Conservation (phyloP, 2,329 filamentous ascomycete species). For the Fusarium penzigii region DNA sequence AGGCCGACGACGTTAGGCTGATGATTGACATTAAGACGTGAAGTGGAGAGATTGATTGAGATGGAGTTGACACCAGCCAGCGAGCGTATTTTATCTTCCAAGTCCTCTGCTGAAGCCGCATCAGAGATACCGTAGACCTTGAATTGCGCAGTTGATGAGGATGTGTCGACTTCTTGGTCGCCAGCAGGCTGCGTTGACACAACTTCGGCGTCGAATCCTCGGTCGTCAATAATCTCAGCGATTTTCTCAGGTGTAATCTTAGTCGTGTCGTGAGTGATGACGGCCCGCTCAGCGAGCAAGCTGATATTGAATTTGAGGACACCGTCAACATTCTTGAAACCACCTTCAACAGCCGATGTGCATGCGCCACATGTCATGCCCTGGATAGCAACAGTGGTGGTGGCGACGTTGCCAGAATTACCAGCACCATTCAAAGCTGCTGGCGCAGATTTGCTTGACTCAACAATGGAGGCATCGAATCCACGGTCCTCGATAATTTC, state of each 20-base stretch:
- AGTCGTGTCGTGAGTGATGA: constrained; percentile 78
- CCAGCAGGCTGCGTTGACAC: constrained; percentile 70
- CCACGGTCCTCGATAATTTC: constrained; percentile 70
- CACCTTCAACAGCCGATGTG: constrained; percentile 85
- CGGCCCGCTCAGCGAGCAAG: constrained; percentile 85
- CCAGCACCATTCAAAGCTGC: constrained; percentile 26
- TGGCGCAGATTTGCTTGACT: constrained; percentile 57
- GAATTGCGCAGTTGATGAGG: constrained; percentile 68
- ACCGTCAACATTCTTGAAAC: constrained; percentile 76
- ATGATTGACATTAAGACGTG: constrained; percentile 73
- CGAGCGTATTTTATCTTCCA: constrained; percentile 68
- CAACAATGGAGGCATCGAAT: constrained; percentile 78
- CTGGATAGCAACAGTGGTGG: constrained; percentile 85
- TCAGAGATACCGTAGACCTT: constrained; percentile 82
- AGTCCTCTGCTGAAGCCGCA: constrained; percentile 66
- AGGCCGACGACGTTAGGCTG: constrained; percentile 73
- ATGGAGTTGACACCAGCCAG: constrained; percentile 74
- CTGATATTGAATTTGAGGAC: constrained; percentile 92
- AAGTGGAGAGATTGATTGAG: constrained; percentile 71
- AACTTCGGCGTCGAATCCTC: constrained; percentile 85
- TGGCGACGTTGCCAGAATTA: constrained; percentile 51
- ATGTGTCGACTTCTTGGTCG: constrained; percentile 50
- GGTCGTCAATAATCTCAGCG: constrained; percentile 80
- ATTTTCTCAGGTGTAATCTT: constrained; percentile 75
- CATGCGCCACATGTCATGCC: constrained; percentile 99